phyloP scores from a whole-genome alignment of 345 rosid genomes.

The Syzygium aromaticum region DNA sequence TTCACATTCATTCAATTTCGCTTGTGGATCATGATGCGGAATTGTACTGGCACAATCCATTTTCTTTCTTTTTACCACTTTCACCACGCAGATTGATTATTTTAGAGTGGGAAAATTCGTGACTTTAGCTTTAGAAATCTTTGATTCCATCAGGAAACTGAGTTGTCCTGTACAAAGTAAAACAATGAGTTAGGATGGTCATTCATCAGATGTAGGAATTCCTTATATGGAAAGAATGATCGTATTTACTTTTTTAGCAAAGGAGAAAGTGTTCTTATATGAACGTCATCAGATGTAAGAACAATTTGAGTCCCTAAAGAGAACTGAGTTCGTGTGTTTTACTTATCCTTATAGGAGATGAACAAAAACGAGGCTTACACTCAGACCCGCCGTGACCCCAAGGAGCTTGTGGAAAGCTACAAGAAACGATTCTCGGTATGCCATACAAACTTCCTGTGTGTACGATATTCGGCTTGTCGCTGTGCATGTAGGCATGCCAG shows the following conservation, averaged over 20 bases:
- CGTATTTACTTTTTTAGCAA: not conserved
- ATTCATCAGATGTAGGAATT: not conserved
- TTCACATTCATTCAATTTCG: not conserved
- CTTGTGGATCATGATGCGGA: not conserved
- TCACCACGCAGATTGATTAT: not conserved
- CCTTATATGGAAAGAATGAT: not conserved
- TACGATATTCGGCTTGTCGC: not conserved
- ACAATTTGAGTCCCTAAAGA: not conserved
- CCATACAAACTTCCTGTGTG: not conserved
- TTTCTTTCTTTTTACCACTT: not conserved
- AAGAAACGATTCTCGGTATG: slow-evolving; percentile 41
- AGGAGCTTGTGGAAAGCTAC: slow-evolving; percentile 44
- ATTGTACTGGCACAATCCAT: not conserved
- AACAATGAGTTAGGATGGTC: not conserved
- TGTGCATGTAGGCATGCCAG: not conserved
- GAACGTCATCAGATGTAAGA: not conserved
- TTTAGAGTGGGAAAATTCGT: not conserved
- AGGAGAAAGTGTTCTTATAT: not conserved
- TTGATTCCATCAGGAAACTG: not conserved
- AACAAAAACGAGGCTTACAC: slow-evolving; percentile 63
- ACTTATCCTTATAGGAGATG: slow-evolving; percentile 36
- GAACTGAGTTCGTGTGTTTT: not conserved
- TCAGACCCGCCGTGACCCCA: slow-evolving; percentile 54
- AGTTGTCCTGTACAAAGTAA: not conserved
- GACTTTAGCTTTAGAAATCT: not conserved